phyloP scores from a whole-genome alignment of 352 stramenopile species.

The Globisporangium camurandrum region DNA sequence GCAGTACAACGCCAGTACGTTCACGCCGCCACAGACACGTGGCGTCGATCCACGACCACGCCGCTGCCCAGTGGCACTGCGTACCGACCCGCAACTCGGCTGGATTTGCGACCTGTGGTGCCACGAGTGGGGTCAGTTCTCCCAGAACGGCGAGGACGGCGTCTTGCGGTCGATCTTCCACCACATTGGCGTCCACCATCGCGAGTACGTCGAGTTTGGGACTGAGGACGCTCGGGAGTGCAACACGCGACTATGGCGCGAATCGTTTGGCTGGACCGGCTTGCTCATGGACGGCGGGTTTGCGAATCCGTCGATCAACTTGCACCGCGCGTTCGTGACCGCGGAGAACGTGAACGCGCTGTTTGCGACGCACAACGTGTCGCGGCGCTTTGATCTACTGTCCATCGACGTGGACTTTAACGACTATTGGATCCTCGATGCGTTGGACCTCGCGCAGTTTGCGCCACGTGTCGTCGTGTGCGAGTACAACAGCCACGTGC shows the following conservation, averaged over 20 bases:
- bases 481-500: constrained; percentile 57
- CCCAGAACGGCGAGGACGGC: constrained; percentile 69
- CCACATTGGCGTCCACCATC: constrained; percentile 25
- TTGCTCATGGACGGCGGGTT: constrained; percentile 53
- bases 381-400: constrained; percentile 44
- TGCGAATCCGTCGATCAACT: constrained; percentile 33
- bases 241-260: constrained; percentile 51
- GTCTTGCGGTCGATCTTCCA: constrained; percentile 53
- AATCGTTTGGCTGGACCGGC: constrained; percentile 39
- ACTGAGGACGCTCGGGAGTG: constrained; percentile 46
- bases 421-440: constrained; percentile 62
- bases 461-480: constrained; percentile 50
- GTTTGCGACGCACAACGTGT: constrained; percentile 36
- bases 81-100: background rate
- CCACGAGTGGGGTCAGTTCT: constrained; percentile 57
- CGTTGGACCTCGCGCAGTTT: constrained; percentile 33
- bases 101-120: constrained; percentile 60
- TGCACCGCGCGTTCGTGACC: constrained; percentile 53
- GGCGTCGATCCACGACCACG: constrained; percentile 19
- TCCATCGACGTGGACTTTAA: constrained; percentile 76
- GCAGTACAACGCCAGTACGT: constrained; percentile 5
- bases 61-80: constrained; percentile 13
- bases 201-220: constrained; percentile 61
- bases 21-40: constrained; percentile 15
- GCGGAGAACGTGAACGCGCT: constrained; percentile 55